Conservation (phyloP, 805 yeast species). For the Aciculoconidium aculeatum region DNA sequence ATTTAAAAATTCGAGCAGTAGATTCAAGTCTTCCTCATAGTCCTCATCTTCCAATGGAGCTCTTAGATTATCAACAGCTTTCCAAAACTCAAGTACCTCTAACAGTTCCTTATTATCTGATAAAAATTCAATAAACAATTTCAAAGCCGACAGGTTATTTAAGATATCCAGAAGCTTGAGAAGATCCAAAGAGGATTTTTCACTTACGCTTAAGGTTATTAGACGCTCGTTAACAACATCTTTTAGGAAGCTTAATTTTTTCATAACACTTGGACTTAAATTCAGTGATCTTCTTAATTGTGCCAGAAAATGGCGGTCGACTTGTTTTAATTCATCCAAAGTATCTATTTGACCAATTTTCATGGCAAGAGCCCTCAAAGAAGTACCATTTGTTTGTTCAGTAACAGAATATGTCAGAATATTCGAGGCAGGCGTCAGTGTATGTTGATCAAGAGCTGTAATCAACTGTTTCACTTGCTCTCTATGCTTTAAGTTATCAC, state of each 20-base stretch:
- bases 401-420: constrained; percentile 7
- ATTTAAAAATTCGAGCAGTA: constrained; percentile 40
- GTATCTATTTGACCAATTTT: background rate
- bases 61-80: constrained; percentile 57
- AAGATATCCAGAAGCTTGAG: constrained; percentile 40
- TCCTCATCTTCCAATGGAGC: constrained; percentile 58
- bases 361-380: constrained; percentile 4
- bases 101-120: constrained; percentile 8
- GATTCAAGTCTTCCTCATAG: constrained; percentile 24
- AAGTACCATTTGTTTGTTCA: constrained; percentile 5
- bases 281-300: constrained; percentile 7
- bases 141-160: constrained; percentile 40
- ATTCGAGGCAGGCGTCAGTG: constrained; percentile 14
- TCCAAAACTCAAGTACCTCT: constrained; percentile 56
- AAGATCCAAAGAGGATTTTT: constrained; percentile 5
- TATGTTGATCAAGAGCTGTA: constrained; percentile 63
- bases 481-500: constrained; percentile 64
- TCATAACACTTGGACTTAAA: constrained; percentile 4
- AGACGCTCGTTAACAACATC: constrained; percentile 2
- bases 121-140: constrained; percentile 19
- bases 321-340: constrained; percentile 8
- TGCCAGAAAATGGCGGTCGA: constrained; percentile 5
- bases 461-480: constrained; percentile 69
- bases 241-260: constrained; percentile 6
- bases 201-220: background rate